These are phyloP conservation scores for Ophiocordyceps camponoti-saundersi DNA, from an alignment of 2,329 filamentous ascomycete species.

Conservation along the genomic window DNA sequence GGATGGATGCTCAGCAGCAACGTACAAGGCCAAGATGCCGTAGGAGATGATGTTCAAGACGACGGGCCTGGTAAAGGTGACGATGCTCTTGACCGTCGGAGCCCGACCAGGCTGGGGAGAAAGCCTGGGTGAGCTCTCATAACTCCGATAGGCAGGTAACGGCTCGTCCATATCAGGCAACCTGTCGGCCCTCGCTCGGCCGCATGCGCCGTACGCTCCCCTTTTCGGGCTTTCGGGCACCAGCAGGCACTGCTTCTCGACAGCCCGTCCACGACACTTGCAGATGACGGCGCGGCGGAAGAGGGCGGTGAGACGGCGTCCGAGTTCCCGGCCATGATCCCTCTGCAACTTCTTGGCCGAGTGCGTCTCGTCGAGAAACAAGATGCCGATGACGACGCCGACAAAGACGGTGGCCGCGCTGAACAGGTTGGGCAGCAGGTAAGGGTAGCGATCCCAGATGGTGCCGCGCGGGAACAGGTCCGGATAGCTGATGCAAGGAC, in stretches of 20 bases:
- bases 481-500: constrained; percentile 73
- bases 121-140: constrained; percentile 35
- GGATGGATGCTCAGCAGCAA: too few relatives aligned
- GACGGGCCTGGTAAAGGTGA: constrained; percentile 70
- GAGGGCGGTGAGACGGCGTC: constrained; percentile 46
- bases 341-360: constrained; percentile 58
- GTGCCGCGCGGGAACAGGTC: constrained; percentile 52
- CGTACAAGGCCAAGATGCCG: constrained; percentile 88
- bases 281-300: constrained; percentile 15
- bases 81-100: constrained; percentile 11
- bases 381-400: constrained; percentile 59
- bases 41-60: constrained; percentile 78
- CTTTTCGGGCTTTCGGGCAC: constrained; percentile 33
- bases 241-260: constrained; percentile 47
- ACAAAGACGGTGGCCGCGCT: constrained; percentile 63
- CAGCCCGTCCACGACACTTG: constrained; percentile 19
- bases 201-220: constrained; percentile 43
- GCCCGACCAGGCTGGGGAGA: constrained; percentile 11
- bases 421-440: constrained; percentile 82
- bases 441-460: constrained; percentile 76
- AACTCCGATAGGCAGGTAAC: constrained; percentile 52
- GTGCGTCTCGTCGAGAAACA: constrained; percentile 93
- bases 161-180: constrained; percentile 30
- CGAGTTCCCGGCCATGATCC: constrained; percentile 62
- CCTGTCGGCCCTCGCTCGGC: background rate